Base-by-base conservation (phyloP, 768 basidiomycete species). In the Wakefieldia striispora region DNA sequence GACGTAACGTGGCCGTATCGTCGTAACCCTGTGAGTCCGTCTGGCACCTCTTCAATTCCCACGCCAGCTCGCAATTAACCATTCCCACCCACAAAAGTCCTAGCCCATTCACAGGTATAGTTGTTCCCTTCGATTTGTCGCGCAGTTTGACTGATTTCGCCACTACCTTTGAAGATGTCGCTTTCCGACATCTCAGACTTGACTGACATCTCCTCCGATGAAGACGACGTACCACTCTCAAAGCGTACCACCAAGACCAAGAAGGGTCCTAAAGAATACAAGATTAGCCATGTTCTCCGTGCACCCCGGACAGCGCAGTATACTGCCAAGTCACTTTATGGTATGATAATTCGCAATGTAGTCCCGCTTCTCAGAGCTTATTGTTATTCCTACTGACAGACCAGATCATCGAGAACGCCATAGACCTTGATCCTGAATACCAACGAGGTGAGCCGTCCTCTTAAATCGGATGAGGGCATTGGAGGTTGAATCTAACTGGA, bases 371-470 rank as follows among this genome's bases (percentile, higher is more conserved):
- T 17, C 34, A 17, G 40, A 24, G 45, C 44, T 44, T 36, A 41
- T 26, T 31, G 10, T 19, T 38, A 2, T 33, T 1, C 35, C 21
- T 16, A 3, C 34, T 10, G 13, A 20, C 50, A 84, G 83, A 76
- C 44, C 73, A 77, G 54, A 73, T 84, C 26, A 56, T 71, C 3
- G 64, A 76, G 5, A 72, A 67, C 6, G 55, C 61, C 10, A 76
- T 86, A 37, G 74, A 83, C 47, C 69, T 86, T 8, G 72, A 86
- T 50, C 83, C 84, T 0, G 81, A 84, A 51, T 86, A 86, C 60
- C 84, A 86, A 56, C 71, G 84, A 62, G 79, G 83, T 81, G 44
- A 34, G 69, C 45, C 8, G 11, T 23, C 40, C n/a, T 34, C 5
- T 27, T 40, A 19, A 19, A 45, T n/a, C 10, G 26, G 23, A 21